A percentile compares a stretch with the other conserved stretches of the same genome.
phyloP scores from a whole-genome alignment of 805 yeast genomes.

The Nakazawaea sp. region DNA sequence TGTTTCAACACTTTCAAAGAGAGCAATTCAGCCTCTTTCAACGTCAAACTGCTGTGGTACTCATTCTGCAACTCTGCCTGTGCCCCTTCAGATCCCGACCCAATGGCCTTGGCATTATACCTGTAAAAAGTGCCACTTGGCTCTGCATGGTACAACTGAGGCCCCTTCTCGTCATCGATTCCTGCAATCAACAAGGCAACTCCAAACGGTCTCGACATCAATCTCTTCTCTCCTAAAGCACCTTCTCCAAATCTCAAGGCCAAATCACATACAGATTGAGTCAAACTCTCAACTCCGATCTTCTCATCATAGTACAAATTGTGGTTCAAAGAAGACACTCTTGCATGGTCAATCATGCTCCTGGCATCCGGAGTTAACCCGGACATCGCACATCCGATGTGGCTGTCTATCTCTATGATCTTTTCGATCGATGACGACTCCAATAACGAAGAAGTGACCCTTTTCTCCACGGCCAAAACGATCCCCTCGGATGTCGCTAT shows the following conservation, averaged over 20 bases:
- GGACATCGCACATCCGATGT: constrained; percentile 97
- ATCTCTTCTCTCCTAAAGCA: constrained; percentile 89
- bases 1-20: constrained; percentile 88
- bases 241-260: constrained; percentile 97
- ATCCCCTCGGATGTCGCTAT: constrained; percentile 94
- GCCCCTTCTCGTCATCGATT: constrained; percentile 85
- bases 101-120: constrained; percentile 98
- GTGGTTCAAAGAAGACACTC: constrained; percentile 85
- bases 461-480: constrained; percentile 91
- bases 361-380: constrained; percentile 99
- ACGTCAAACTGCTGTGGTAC: constrained; percentile 86
- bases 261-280: constrained; percentile 95
- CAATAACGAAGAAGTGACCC: constrained; percentile 87
- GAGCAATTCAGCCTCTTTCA: constrained; percentile 87
- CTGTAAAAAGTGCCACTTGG: constrained; percentile 98
- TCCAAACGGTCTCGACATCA: constrained; percentile 98
- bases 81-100: constrained; percentile 98
- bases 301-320: constrained; percentile 86
- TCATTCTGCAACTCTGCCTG: constrained; percentile 96
- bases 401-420: constrained; percentile 88
- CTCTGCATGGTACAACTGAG: constrained; percentile 97
- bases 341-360: constrained; percentile 97
- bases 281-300: constrained; percentile 85
- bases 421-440: constrained; percentile 94
- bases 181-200: constrained; percentile 97